Conservation (phyloP, 331 rosid genomes). For the Acacia pycnantha region DNA sequence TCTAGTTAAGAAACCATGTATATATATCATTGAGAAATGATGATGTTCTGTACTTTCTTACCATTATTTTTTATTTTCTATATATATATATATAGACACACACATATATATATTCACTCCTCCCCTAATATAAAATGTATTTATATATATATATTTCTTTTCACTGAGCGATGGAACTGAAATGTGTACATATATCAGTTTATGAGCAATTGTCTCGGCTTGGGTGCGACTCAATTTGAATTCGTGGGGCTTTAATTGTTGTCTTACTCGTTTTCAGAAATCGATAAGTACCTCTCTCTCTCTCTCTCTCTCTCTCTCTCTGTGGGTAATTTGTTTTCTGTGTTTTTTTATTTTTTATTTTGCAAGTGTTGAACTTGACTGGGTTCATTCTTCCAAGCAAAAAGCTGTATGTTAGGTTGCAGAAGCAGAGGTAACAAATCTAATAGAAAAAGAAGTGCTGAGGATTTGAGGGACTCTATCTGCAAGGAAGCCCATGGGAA, state of each 20-base stretch:
- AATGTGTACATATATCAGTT: background rate
- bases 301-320: slow-evolving; percentile 24
- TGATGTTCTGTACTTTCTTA: slow-evolving; percentile 66
- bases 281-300: slow-evolving; percentile 42
- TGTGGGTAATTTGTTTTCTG: slow-evolving; percentile 20
- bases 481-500: slow-evolving; percentile 53
- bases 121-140: background rate
- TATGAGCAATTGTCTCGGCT: slow-evolving; percentile 49
- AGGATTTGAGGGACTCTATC: slow-evolving; percentile 54
- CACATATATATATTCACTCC: background rate
- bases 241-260: slow-evolving; percentile 44
- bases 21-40: slow-evolving; percentile 82
- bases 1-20: slow-evolving; percentile 46
- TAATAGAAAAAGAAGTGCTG: slow-evolving; percentile 72
- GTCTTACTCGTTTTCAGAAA: slow-evolving; percentile 78
- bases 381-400: slow-evolving; percentile 92
- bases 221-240: slow-evolving; percentile 54
- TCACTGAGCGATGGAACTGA: slow-evolving; percentile 31
- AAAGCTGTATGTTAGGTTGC: slow-evolving; percentile 86
- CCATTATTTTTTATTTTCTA: slow-evolving; percentile 14
- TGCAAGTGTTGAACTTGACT: slow-evolving; percentile 33
- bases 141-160: background rate
- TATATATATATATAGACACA: background rate
- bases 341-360: background rate
- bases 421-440: slow-evolving; percentile 91